Evolutionary conservation across 805 yeast species (phyloP).

Genomic region (Lipomyces orientalis): DNA sequence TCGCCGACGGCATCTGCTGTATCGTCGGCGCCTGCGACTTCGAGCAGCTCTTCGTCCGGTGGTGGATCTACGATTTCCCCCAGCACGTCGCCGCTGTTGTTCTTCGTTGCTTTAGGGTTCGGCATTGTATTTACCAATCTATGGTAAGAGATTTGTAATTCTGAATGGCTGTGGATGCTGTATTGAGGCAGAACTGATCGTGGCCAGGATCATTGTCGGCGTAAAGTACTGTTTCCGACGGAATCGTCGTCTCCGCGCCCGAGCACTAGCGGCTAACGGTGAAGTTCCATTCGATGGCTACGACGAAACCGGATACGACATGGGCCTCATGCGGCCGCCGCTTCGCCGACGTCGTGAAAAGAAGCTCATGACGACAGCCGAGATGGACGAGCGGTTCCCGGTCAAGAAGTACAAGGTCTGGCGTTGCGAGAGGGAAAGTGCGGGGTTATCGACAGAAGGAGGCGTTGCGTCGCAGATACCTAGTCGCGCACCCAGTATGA

Average conservation of each 20-base stretch:
- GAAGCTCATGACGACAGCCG: constrained; percentile 41
- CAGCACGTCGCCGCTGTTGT: constrained; percentile 42
- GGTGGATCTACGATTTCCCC: constrained; percentile 12
- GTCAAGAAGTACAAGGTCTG: constrained; percentile 43
- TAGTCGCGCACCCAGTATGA: constrained; percentile 19
- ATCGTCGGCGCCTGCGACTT: neutral
- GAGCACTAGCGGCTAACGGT: constrained; percentile 18
- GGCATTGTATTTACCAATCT: constrained; percentile 47
- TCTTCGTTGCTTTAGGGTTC: constrained; percentile 48
- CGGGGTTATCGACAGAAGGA: constrained; percentile 33
- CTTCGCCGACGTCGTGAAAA: constrained; percentile 39
- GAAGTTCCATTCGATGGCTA: constrained; percentile 14
- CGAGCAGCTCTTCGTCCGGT: neutral
- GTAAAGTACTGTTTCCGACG: constrained; percentile 44
- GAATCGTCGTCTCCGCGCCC: constrained; percentile 36
- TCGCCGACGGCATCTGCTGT: constrained; percentile 7
- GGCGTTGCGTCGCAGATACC: constrained; percentile 22
- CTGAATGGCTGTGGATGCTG: neutral
- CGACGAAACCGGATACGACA: constrained; percentile 26
- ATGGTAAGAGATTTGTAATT: constrained; percentile 38
- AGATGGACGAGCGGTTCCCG: constrained; percentile 45
- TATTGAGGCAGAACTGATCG: neutral
- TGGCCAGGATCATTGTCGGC: constrained; percentile 42
- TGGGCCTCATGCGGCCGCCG: constrained; percentile 29
- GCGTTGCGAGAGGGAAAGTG: constrained; percentile 40